Base-by-base conservation (phyloP, 2,329 filamentous ascomycete species). In the Metarhizium rileyi region DNA sequence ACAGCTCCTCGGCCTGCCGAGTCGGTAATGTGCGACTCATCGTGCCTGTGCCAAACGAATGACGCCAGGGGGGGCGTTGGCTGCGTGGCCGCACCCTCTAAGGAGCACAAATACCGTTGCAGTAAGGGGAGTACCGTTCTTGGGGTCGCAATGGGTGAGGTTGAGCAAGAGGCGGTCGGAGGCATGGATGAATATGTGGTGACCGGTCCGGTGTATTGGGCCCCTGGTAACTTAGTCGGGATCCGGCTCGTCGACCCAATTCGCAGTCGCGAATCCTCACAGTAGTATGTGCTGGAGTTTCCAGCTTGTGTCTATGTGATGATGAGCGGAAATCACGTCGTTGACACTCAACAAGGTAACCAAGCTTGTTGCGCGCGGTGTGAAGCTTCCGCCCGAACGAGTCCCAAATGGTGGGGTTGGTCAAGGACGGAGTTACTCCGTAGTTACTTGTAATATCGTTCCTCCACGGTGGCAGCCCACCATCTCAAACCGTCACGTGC, bases 1-100 rank as follows among this genome's bases (percentile, higher is more conserved):
- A 91, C 87, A 93, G 83, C 77, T 93, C 88, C 71, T 93, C 88
- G 56, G 87, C 87, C 74, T 94, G 89, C 64, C 86, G 81, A 62
- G 77, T 73, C 53, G 87, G 89, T 70, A 93, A 73, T 66, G 88
- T 77, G 63, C 81, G 80, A 73, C 80, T 84, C 86, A 90, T 90
- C 28, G 26, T 47, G 46, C 20, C 33, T 20, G 35, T 9, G 25
- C 18, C 27, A 8, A 18, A 35, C 14, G 25, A 28, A 9, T 18
- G 27, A 18, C 36, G 26, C 23, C 42, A 36, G 43, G 47, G 43
- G 43, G 47, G 47, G 28, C 7, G 12, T 44, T 20, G 42, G 35
- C 35, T 6, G 23, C 38, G 38, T 44, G 30, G 47, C 50, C 47
- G 28, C 26, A 44, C 43, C 50, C 47, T 38, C 26, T 36, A 18